Evolutionary conservation across 2,329 filamentous ascomycete genomes (phyloP), one percentile per base, ranked within the genome.

Genomic region (Colletotrichum kahawae): DNA sequence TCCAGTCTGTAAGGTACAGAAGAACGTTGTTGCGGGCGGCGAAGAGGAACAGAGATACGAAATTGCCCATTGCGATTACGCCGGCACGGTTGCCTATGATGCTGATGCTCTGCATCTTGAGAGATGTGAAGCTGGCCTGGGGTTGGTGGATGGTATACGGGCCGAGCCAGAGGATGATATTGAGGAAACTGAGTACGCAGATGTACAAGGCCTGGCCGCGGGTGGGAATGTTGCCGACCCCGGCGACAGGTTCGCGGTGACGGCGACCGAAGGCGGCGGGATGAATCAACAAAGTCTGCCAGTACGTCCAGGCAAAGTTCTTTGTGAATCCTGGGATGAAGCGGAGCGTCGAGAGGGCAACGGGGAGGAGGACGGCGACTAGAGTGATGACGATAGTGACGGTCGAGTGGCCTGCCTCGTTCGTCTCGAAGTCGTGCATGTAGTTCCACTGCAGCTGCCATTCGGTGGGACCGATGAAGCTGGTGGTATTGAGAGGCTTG

Each of bases 391-490:
- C 77, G 14, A 78, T 70, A 9, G 76, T 78, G 14, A 51, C 69
- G 5, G 70, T 80, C 1, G 79, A 77, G 62, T 81, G 80, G 7
- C 80, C 78, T 2, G 51, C 71, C 66, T 84, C 82, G 43, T 90
- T 90, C 74, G 82, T 81, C 65, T 91, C 89, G 48, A 89, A 89
- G 70, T 89, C 87, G 16, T 86, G 78, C 82, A 89, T 85, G 71
- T 88, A 88, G 76, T 87, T 90, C 82, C 90, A 90, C 78, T 89
- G 79, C 14, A 78, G 69, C 57, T 69, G 67, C 65, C 67, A 73
- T 7, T 62, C 33, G 5, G 24, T 24, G 4, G 64, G 63, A 10
- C 7, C 57, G 18, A 67, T 16, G 16, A 73, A 67, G 18, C 34
- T 67, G 7, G 69, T 68, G 29, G 29, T 59, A 51, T 71, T 74